Base-by-base conservation (phyloP, 441 rosid genomes). In the Sinapis alba region DNA sequence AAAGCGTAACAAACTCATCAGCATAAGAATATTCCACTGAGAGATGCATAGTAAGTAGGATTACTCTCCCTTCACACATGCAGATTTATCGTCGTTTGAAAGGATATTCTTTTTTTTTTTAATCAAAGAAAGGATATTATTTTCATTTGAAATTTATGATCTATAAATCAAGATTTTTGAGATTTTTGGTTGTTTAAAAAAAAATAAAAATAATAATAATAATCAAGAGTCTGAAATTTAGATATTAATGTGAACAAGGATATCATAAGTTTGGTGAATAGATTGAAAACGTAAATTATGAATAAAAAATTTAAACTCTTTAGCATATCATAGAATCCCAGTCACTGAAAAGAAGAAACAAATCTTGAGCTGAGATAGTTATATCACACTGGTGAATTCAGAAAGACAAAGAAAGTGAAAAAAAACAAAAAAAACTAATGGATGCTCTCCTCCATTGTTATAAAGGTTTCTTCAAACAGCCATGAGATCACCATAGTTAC, bases 401-500 rank as follows among this genome's bases (percentile, higher is more conserved):
- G 21, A 62, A 47, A 9, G 47, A 41, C 47, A 41, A 11, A 61
- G 28, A 71, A 57, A 53, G 27, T 41, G 62, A 21, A 28, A 28
- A 28, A 27, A 3, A 21, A 28, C 5, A 28, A 27, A 3, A 36
- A 34, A 67, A 62, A 26, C 47, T 32, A 28, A 28, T n/a, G 7
- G 10, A 36, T 47, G 59, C 57, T 56, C 27, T 16, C 9, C 53
- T 63, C 65, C 61, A 57, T 38, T 19, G 32, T 57, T 8, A 57
- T 68, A 38, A 68, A n/a, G 62, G 16, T 56, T 60, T 62, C 63
- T 70, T 85, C 79, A 90, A 67, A 91, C 70, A 7, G 88, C 89
- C 96, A 91, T 90, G 62, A 87, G 90, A 73, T 94, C 95, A 60
- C 97, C 98, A 69, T 71, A 94, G 73, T 75, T 88, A 70, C 92